phyloP scores from a whole-genome alignment of 768 basidiomycete genomes.

The Solioccasus polychromus region DNA sequence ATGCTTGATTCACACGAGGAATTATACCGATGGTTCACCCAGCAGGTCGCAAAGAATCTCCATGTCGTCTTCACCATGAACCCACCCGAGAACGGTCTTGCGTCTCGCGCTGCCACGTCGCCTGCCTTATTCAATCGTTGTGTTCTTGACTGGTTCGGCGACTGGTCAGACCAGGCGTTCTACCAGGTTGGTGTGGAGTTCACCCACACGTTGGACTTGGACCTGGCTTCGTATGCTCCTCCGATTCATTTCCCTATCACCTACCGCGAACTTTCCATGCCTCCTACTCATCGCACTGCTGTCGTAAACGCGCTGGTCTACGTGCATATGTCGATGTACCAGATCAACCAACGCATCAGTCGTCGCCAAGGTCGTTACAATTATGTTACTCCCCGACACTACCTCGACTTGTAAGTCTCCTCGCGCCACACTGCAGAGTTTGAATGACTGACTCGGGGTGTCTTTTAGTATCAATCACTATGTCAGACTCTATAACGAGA shows the following conservation, averaged over 20 bases:
- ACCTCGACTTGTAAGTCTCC: conserved; percentile 90
- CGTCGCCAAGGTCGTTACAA: conserved; percentile 94
- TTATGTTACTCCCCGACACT: conserved; percentile 96
- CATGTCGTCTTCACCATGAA: conserved; percentile 99
- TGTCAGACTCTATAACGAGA: conserved; percentile 91
- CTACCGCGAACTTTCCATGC: conserved; percentile 78
- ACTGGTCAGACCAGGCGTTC: conserved; percentile 98
- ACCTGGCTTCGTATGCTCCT: conserved; percentile 75
- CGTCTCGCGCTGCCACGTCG: conserved; percentile 93
- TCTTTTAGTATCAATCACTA: conserved; percentile 88
- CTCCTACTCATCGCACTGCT: conserved; percentile 87
- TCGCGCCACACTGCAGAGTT: background rate
- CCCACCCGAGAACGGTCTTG: conserved; percentile 92
- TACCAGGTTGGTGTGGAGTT: conserved; percentile 98
- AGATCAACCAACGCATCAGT: conserved; percentile 84
- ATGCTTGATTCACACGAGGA: conserved; percentile 99
- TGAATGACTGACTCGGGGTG: conserved; percentile 2
- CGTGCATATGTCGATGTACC: conserved; percentile 86
- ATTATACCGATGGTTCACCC: conserved; percentile 97
- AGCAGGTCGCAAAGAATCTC: conserved; percentile 95
- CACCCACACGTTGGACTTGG: conserved; percentile 90
- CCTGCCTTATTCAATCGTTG: conserved; percentile 99
- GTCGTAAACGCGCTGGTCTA: conserved; percentile 92
- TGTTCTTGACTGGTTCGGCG: conserved; percentile 99
- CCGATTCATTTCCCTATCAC: conserved; percentile 85